phyloP scores from a whole-genome alignment of 805 yeast genomes.

The Lipomyces spencermartinsiae region DNA sequence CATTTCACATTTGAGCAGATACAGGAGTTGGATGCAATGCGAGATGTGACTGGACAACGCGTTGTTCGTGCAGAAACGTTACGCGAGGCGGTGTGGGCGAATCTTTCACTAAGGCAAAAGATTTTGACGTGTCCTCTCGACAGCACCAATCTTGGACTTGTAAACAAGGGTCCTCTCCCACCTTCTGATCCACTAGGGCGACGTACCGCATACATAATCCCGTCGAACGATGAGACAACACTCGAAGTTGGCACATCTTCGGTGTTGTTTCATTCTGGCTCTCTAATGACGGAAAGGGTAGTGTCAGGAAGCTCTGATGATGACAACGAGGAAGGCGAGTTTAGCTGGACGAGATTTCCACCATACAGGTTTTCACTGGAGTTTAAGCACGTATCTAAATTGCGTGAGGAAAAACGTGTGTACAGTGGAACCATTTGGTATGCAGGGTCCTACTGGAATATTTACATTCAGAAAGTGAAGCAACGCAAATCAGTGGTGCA shows the following conservation, averaged over 20 bases:
- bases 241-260: conserved; percentile 54
- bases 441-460: conserved; percentile 67
- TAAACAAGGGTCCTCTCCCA: conserved; percentile 15
- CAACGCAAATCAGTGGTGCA: conserved; percentile 51
- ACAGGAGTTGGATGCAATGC: conserved; percentile 52
- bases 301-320: background rate
- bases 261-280: conserved; percentile 19
- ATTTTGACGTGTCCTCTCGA: conserved; percentile 45
- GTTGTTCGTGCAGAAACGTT: conserved; percentile 51
- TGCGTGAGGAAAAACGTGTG: conserved; percentile 55
- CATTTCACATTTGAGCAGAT: conserved; percentile 58
- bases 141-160: conserved; percentile 15
- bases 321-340: conserved; percentile 10
- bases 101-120: conserved; percentile 51
- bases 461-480: conserved; percentile 58
- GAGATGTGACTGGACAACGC: conserved; percentile 49
- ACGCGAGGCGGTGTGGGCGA: conserved; percentile 59
- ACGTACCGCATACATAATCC: conserved; percentile 25
- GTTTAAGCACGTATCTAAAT: conserved; percentile 55
- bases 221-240: conserved; percentile 56
- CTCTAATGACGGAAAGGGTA: background rate
- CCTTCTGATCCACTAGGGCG: conserved; percentile 2
- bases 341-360: conserved; percentile 51
- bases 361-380: conserved; percentile 63
- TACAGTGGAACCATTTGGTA: conserved; percentile 63